Conservation (phyloP, 306 rosid species). For the Prunus fruticosa region DNA sequence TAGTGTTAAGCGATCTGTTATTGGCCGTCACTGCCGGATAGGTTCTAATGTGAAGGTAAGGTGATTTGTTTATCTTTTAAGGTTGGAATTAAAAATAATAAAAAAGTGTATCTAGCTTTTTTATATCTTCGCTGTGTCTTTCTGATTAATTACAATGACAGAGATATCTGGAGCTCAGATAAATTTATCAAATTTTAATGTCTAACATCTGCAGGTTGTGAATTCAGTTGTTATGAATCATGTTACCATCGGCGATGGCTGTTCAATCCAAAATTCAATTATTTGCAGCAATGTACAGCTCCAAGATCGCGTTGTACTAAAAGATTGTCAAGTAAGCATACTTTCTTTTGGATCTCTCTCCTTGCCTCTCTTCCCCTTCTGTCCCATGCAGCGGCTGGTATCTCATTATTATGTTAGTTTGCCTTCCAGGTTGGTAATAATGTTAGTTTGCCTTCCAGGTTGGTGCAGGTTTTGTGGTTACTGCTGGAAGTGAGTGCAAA, state of each 20-base stretch:
- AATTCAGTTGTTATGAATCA: slow-evolving; percentile 93
- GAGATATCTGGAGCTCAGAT: not conserved
- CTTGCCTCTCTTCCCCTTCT: not conserved
- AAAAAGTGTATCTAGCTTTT: not conserved
- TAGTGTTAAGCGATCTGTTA: slow-evolving; percentile 93
- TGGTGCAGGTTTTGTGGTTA: slow-evolving; percentile 86
- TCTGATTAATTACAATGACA: too few relatives aligned
- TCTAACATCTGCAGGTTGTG: slow-evolving; percentile 51
- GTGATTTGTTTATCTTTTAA: slow-evolving; percentile 18
- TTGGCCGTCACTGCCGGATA: slow-evolving; percentile 98
- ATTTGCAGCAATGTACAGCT: slow-evolving; percentile 94
- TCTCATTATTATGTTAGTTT: slow-evolving; percentile 19
- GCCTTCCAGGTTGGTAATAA: slow-evolving; percentile 72
- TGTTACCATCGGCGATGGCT: slow-evolving; percentile 80
- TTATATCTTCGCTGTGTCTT: not conserved
- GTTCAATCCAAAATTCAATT: slow-evolving; percentile 91
- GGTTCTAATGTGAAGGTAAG: slow-evolving; percentile 94
- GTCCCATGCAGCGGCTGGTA: slow-evolving; percentile 8
- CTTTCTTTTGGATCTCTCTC: not conserved
- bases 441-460: slow-evolving; percentile 48
- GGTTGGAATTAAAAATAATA: slow-evolving; percentile 9
- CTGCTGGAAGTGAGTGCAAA: slow-evolving; percentile 84
- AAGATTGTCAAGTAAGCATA: slow-evolving; percentile 81
- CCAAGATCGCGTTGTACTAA: slow-evolving; percentile 82
- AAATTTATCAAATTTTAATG: not conserved